A percentile compares a stretch with the other conserved stretches of the same genome.
Evolutionary conservation across 106 monocot genomes (phyloP).

Genomic region (Platanthera guangdongensis): DNA sequence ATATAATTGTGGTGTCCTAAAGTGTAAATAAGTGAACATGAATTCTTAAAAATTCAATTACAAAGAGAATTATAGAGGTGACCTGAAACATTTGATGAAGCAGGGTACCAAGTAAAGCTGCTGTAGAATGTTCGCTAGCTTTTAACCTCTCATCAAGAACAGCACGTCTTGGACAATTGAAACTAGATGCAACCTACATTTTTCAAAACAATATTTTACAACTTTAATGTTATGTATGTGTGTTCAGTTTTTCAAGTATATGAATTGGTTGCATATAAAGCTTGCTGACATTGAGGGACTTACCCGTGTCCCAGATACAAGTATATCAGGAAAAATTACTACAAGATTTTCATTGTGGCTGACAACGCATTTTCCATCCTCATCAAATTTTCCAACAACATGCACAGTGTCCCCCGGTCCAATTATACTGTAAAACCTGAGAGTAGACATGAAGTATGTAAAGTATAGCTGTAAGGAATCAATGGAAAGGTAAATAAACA

Average conservation of each 20-base stretch:
- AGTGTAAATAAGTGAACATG: not conserved
- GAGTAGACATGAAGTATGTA: slow-evolving; percentile 1
- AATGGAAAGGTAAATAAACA: not conserved
- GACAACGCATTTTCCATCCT: slow-evolving; percentile 59
- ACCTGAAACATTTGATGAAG: slow-evolving; percentile 99
- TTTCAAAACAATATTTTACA: not conserved
- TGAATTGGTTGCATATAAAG: not conserved
- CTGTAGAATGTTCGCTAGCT: slow-evolving; percentile 52
- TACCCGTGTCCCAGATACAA: slow-evolving; percentile 89
- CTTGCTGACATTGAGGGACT: slow-evolving; percentile 7
- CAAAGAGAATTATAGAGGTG: not conserved
- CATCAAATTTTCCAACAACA: slow-evolving; percentile 84
- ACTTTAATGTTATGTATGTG: not conserved
- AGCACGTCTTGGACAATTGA: slow-evolving; percentile 72
- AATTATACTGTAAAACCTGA: slow-evolving; percentile 78
- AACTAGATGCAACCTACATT: slow-evolving; percentile 90
- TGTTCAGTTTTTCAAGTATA: not conserved
- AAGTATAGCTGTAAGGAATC: not conserved
- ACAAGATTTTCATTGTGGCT: slow-evolving; percentile 57
- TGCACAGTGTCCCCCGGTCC: slow-evolving; percentile 73
- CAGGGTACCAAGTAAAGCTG: slow-evolving; percentile 79
- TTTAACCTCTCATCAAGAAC: slow-evolving; percentile 95
- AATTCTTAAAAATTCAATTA: not conserved
- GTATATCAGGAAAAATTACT: slow-evolving; percentile 78
- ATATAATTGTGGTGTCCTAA: slow-evolving; percentile 1